A percentile compares a stretch with the other conserved stretches of the same genome.
phyloP scores from a whole-genome alignment of 352 stramenopile species.

The Peronospora belbahrii region DNA sequence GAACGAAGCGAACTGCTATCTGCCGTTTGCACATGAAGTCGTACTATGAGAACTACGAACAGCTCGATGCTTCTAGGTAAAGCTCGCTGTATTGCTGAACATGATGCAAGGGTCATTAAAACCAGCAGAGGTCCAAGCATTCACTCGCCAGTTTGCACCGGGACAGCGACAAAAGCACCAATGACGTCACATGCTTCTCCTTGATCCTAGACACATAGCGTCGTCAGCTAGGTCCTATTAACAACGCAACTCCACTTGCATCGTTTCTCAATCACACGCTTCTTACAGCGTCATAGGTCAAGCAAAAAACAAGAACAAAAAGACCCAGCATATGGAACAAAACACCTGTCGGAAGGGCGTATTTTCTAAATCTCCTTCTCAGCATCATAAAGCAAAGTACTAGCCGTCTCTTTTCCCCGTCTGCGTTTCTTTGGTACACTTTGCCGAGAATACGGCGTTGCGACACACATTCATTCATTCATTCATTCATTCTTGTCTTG shows the following conservation, averaged over 20 bases:
- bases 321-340: slow-evolving; percentile 19
- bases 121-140: slow-evolving; percentile 40
- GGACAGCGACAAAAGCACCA: slow-evolving; percentile 41
- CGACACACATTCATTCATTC: slow-evolving; percentile 6
- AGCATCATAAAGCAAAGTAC: slow-evolving; percentile 33
- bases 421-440: slow-evolving; percentile 27
- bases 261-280: neutral
- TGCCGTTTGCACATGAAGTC: slow-evolving; percentile 79
- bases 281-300: no score
- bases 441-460: slow-evolving; percentile 36
- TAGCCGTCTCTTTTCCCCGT: slow-evolving; percentile 2
- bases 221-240: neutral
- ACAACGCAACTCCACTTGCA: neutral
- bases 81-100: slow-evolving; percentile 77
- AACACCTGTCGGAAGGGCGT: slow-evolving; percentile 34
- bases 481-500: neutral
- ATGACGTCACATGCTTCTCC: slow-evolving; percentile 70
- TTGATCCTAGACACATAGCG: slow-evolving; percentile 46
- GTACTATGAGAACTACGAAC: slow-evolving; percentile 86
- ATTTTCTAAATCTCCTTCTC: slow-evolving; percentile 27
- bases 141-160: slow-evolving; percentile 51
- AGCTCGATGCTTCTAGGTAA: no score
- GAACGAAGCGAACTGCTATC: no score
- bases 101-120: slow-evolving; percentile 68
- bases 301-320: slow-evolving; percentile 8